Evolutionary conservation across 2,329 filamentous ascomycete genomes (phyloP).

Genomic region (Sporothrix brunneoviolacea): DNA sequence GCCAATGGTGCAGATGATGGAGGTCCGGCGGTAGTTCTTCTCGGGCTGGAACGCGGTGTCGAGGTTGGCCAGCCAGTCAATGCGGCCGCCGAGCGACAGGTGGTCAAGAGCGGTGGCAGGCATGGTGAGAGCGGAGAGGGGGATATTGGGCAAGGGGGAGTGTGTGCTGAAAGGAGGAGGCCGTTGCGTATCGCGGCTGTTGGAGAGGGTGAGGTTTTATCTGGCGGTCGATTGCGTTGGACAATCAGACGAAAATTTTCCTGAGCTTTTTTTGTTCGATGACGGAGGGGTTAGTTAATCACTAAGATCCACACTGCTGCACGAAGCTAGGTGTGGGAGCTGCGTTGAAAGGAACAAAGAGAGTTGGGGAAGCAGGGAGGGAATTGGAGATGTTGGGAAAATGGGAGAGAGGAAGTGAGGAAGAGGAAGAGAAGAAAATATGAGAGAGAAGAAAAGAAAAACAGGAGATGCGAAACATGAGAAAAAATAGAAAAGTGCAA

Average conservation of each 20-base stretch:
- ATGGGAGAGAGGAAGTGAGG: not conserved
- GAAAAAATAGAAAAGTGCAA: slow-evolving; percentile 4
- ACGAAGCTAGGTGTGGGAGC: slow-evolving; percentile 6
- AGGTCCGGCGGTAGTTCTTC: slow-evolving; percentile 90
- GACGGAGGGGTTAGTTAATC: slow-evolving; percentile 15
- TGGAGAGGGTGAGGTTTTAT: not conserved
- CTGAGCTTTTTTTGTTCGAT: slow-evolving; percentile 15
- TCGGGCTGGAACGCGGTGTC: slow-evolving; percentile 83
- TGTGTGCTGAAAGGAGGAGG: not conserved
- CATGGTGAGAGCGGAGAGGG: slow-evolving; percentile 29
- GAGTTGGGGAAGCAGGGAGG: not conserved
- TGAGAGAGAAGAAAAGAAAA: not conserved
- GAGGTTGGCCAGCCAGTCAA: slow-evolving; percentile 62
- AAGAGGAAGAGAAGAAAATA: not conserved
- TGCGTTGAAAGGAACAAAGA: slow-evolving; percentile 4
- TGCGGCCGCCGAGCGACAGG: slow-evolving; percentile 67
- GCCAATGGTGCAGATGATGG: slow-evolving; percentile 98
- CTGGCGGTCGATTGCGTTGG: not conserved
- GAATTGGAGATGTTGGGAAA: not conserved
- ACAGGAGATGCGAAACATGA: slow-evolving; percentile 2
- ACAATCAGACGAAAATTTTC: slow-evolving; percentile 6
- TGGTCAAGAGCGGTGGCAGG: slow-evolving; percentile 72
- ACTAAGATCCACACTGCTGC: slow-evolving; percentile 12
- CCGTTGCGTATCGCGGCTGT: not conserved
- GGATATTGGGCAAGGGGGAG: not conserved